Percentiles rank a stretch among this genome's conserved stretches.
Evolutionary conservation across 805 yeast genomes (phyloP).

Genomic region (Diddensiella transvaalensis): DNA sequence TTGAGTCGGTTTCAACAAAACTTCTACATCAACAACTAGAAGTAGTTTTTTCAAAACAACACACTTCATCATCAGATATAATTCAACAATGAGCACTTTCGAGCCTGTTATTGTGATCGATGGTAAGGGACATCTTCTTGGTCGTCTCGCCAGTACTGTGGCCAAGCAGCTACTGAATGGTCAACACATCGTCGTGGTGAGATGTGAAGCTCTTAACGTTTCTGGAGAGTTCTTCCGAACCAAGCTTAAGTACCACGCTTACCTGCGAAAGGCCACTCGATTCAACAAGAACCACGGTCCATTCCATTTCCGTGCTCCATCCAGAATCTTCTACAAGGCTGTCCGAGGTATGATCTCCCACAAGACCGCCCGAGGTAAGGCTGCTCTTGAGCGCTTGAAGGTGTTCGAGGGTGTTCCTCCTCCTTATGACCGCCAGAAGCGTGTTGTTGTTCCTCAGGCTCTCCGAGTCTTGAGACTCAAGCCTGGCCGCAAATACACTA

Average conservation of each 20-base stretch:
- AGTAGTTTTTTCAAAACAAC: too few relatives aligned
- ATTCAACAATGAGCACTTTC: constrained; percentile 67
- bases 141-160: constrained; percentile 98
- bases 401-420: constrained; percentile 99
- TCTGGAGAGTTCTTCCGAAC: constrained; percentile 99
- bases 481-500: constrained; percentile 99
- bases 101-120: constrained; percentile 84
- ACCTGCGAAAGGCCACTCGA: constrained; percentile 98
- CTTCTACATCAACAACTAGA: too few relatives aligned
- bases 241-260: constrained; percentile 99
- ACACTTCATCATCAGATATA: too few relatives aligned
- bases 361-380: constrained; percentile 99
- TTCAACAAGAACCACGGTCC: constrained; percentile 99
- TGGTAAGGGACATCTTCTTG: constrained; percentile 98
- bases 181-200: constrained; percentile 95
- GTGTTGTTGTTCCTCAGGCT: constrained; percentile 99
- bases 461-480: constrained; percentile 97
- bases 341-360: constrained; percentile 99
- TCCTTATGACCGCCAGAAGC: constrained; percentile 99
- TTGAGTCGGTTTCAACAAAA: too few relatives aligned
- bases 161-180: constrained; percentile 99
- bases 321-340: constrained; percentile 99
- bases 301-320: constrained; percentile 99
- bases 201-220: constrained; percentile 96
- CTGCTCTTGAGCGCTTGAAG: constrained; percentile 98